Base-by-base conservation (phyloP, 2,329 filamentous ascomycete species). In the Alternaria conjuncta region DNA sequence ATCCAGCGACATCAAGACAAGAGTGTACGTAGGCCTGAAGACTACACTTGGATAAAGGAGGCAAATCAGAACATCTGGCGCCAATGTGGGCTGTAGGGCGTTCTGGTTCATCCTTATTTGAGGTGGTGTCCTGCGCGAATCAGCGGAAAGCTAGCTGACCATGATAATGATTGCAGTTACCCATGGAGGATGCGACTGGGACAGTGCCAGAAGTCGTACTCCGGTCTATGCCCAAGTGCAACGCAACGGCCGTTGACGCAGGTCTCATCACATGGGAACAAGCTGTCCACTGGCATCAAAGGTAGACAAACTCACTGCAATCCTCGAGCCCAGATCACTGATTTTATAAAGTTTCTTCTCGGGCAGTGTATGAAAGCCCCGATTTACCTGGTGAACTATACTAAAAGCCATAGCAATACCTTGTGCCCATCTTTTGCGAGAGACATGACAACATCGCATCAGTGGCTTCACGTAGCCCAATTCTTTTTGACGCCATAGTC, bases 401-500 rank as follows among this genome's bases (percentile, higher is more conserved):
- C 45, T 69, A 43, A 65, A 9, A 25, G 25, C 15, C 6, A 50
- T n/a, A 83, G 80, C 81, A 86, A 69, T 82, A 82, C 63, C 82
- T 84, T 50, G 83, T 86, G 5, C 84, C 84, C 0, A 79, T 86
- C 3, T 86, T 86, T 51, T 84, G 84, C 55, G 78, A 81, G 15
- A 65, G 67, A 13, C 73, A 79, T 36, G 85, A 87, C 63, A 83
- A 81, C 0, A 80, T 86, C 53, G 70, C 80, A 0, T 83, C 82
- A 0, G 79, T 87, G 3, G 77, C 82, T 15, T 71, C 75, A 9
- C 79, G 85, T 12, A 87, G 84, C 57, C 80, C 81, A 4, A 81
- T 87, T 15, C 76, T 88, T 0, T 83, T 87, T 51, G 84, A 86
- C 65, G 80, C 82, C 2, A 84, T 87, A 8, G 84, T 85, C 59